These are phyloP conservation scores for Canavalia ensiformis DNA, from an alignment of 306 rosid species.

Conservation along the genomic window DNA sequence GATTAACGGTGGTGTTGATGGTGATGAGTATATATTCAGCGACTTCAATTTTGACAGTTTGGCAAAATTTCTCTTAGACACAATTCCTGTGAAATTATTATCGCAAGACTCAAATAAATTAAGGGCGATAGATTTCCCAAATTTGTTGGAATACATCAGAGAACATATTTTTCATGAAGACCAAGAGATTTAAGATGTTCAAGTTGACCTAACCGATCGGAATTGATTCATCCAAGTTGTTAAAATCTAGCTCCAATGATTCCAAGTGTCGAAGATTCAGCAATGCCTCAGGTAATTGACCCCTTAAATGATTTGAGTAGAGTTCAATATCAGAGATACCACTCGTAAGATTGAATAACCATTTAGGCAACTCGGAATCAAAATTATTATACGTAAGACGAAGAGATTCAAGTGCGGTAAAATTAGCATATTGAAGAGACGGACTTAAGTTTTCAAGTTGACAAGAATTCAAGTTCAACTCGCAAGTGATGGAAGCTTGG, in stretches of 20 bases:
- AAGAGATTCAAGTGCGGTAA: too few relatives aligned
- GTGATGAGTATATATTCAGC: not conserved
- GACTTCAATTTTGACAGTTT: constrained; percentile 21
- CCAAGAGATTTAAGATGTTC: not conserved
- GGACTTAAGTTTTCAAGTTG: not conserved
- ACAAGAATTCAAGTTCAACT: not conserved
- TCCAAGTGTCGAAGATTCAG: too few relatives aligned
- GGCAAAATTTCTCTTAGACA: constrained; percentile 34
- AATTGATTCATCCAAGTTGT: too few relatives aligned
- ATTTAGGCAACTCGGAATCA: too few relatives aligned
- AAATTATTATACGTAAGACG: too few relatives aligned
- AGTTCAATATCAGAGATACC: not conserved
- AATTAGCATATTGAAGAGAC: not conserved
- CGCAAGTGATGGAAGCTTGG: not conserved
- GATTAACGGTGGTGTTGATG: not conserved
- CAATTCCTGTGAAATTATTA: constrained; percentile 14
- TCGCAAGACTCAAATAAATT: not conserved
- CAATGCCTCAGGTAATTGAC: too few relatives aligned
- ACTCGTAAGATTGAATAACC: not conserved
- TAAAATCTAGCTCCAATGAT: too few relatives aligned
- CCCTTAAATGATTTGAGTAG: too few relatives aligned
- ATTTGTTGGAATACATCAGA: constrained; percentile 30
- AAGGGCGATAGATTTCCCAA: not conserved
- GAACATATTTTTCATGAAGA: constrained; percentile 8
- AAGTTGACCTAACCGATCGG: too few relatives aligned